Evolutionary conservation across 345 rosid genomes (phyloP).

Genomic region (Noccaea bulbosa): DNA sequence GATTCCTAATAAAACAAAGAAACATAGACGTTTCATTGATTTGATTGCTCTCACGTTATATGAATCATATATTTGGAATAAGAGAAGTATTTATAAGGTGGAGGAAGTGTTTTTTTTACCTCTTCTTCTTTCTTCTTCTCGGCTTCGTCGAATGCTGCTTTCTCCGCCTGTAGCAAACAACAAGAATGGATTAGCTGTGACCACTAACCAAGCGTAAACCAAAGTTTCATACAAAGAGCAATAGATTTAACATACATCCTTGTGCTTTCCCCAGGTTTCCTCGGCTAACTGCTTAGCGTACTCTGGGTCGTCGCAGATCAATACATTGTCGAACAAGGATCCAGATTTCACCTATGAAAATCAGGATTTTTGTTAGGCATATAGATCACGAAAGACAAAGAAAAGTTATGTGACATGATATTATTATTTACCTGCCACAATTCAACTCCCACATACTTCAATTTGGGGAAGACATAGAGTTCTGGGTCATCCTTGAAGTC

Average conservation of each 20-base stretch:
- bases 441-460: constrained; percentile 94
- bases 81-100: too few relatives aligned
- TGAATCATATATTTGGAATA: neutral
- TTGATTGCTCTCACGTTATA: neutral
- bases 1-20: constrained; percentile 56
- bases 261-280: constrained; percentile 94
- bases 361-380: neutral
- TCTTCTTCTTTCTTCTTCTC: constrained; percentile 85
- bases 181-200: neutral
- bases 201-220: constrained; percentile 27
- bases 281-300: constrained; percentile 87
- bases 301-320: constrained; percentile 76
- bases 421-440: constrained; percentile 87
- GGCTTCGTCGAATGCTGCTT: constrained; percentile 92
- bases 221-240: neutral
- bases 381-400: neutral
- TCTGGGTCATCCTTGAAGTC: constrained; percentile 98
- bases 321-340: constrained; percentile 87
- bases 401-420: neutral
- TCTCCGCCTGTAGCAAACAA: constrained; percentile 72
- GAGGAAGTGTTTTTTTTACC: constrained; percentile 46
- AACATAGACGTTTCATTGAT: neutral
- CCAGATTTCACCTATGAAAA: constrained; percentile 81
- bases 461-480: constrained; percentile 76
- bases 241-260: constrained; percentile 68